Evolutionary conservation across 2,329 filamentous ascomycete species (phyloP).

Genomic region (Ascochyta rabiei): DNA sequence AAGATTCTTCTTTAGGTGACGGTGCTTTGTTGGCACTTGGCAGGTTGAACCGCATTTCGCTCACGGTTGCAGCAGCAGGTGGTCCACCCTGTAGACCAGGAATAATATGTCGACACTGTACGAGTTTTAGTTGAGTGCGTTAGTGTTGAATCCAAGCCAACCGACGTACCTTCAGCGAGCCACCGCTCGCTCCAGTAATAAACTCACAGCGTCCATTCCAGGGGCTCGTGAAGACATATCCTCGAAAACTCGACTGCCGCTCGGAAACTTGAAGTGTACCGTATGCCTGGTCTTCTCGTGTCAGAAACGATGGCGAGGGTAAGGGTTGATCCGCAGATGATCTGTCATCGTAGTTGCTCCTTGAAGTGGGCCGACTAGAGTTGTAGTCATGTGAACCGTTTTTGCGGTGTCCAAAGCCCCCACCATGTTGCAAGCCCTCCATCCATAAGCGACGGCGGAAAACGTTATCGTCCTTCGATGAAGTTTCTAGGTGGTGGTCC

Average conservation of each 20-base stretch:
- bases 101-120: constrained; percentile 71
- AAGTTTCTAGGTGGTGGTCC: neutral
- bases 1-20: constrained; percentile 41
- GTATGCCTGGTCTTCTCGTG: constrained; percentile 36
- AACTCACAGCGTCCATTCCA: constrained; percentile 92
- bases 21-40: constrained; percentile 59
- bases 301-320: constrained; percentile 24
- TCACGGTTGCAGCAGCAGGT: constrained; percentile 61
- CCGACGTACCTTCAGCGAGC: constrained; percentile 63
- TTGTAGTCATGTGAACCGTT: constrained; percentile 39
- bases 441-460: constrained; percentile 57
- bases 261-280: constrained; percentile 50
- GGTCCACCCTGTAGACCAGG: constrained; percentile 51
- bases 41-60: constrained; percentile 89
- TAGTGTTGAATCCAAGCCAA: too few species aligned
- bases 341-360: constrained; percentile 28
- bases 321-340: constrained; percentile 22
- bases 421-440: constrained; percentile 51
- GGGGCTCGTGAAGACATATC: constrained; percentile 80
- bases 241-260: constrained; percentile 58
- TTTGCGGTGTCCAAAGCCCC: constrained; percentile 50
- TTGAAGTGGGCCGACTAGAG: constrained; percentile 29
- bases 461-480: constrained; percentile 24
- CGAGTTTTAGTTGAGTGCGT: constrained; percentile 14
- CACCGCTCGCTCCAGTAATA: constrained; percentile 75